A percentile compares a stretch with the other conserved stretches of the same genome.
These are phyloP conservation scores for Inga laurina DNA, from an alignment of 306 rosid genomes.

Conservation along the genomic window DNA sequence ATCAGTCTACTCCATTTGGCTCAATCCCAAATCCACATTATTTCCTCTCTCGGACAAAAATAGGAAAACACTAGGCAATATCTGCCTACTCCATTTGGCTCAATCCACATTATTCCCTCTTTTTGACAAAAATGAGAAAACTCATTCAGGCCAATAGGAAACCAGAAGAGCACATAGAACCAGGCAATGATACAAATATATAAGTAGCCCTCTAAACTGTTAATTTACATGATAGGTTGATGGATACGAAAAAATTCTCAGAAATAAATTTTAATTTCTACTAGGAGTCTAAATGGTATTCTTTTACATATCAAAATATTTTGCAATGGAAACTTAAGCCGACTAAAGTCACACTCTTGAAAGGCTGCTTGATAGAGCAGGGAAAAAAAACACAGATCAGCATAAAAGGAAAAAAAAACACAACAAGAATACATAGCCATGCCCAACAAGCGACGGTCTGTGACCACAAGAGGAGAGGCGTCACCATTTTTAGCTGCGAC, in stretches of 20 bases:
- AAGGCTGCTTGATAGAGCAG: too few species aligned
- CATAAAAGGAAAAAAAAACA: too few species aligned
- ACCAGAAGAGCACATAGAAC: neutral
- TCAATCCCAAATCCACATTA: neutral
- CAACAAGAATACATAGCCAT: too few species aligned
- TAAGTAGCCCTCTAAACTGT: too few species aligned
- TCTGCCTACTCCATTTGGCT: too few species aligned
- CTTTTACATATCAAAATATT: neutral
- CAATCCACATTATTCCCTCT: neutral
- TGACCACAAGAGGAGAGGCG: too few species aligned
- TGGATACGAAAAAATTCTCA: neutral
- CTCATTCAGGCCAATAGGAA: neutral
- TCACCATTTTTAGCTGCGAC: too few species aligned
- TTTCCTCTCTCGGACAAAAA: neutral
- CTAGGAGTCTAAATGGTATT: neutral
- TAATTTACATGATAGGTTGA: neutral
- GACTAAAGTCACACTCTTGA: constrained; percentile 23
- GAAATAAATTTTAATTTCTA: neutral
- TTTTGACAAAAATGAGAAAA: neutral
- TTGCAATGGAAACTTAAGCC: neutral
- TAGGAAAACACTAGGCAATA: too few species aligned
- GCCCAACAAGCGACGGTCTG: too few species aligned
- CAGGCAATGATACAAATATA: too few species aligned
- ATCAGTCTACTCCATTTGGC: neutral
- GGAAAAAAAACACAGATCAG: too few species aligned